Evolutionary conservation across 495 filamentous ascomycete genomes (phyloP), one percentile per base, ranked within the genome.

Genomic region (Jackrogersella minutella): DNA sequence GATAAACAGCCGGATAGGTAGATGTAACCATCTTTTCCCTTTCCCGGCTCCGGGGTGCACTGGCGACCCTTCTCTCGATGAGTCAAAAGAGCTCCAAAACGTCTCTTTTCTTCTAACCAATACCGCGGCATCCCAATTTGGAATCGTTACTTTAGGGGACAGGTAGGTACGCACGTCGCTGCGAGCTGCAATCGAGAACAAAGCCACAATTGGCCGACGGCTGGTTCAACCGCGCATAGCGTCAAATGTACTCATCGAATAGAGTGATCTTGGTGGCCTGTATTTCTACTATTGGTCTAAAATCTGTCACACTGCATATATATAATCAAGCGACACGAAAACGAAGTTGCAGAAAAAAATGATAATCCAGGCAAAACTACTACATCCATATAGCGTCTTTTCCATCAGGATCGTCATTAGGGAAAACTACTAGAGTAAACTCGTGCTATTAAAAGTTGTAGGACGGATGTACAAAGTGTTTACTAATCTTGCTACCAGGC

Each of bases 401-500:
- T n/a, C 17, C 51, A 26, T 53, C 28, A 19, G 57, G 53, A 31
- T 13, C 40, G 55, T 40, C 43, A n/a, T 26, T 28, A 51, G 50
- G 55, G 34, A 26, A 43, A 49, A 56, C 60, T 56, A 60, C 50
- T 56, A 57, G 61, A 65, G 60, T 21, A 53, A 65, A 66, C 51
- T 71, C 49, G 54, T 73, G 43, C 60, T 71, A 74, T 74, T 70
- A 74, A 72, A 74, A 68, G 58, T 69, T 39, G 50, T 72, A 72
- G 68, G 64, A 65, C 62, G 64, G 66, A 71, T 74, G 68, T 74
- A 74, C 72, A 74, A 72, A 67, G 67, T 60, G 61, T 69, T 70
- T 73, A 74, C 65, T 69, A 68, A 66, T 68, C 58, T 71, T 71
- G 62, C 72, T 70, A 66, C 67, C 57, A 74, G 64, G 66, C 70